Evolutionary conservation across 2,329 filamentous ascomycete genomes (phyloP).

Genomic region (Sclerotinia sclerotiorum): DNA sequence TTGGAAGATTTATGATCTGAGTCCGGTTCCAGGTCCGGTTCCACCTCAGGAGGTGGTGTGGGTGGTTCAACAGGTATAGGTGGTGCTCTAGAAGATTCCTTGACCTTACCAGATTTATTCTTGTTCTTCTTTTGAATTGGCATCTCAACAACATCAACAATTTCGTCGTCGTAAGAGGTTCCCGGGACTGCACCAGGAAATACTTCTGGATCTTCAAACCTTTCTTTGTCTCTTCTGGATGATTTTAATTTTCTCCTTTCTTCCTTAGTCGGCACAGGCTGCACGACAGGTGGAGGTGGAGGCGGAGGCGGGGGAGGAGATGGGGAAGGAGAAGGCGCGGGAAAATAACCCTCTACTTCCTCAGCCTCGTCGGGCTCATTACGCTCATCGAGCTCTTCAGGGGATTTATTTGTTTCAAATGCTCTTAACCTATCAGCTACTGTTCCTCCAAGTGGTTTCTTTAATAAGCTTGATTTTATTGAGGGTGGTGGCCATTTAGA

Average conservation of each 20-base stretch:
- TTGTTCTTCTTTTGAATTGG: constrained; percentile 46
- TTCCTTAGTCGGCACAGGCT: constrained; percentile 26
- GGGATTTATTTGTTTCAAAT: constrained; percentile 51
- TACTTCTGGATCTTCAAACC: constrained; percentile 2
- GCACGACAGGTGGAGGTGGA: constrained; percentile 39
- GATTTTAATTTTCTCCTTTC: constrained; percentile 17
- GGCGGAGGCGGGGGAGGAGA: constrained; percentile 44
- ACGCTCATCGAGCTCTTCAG: constrained; percentile 6
- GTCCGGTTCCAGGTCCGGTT: constrained; percentile 43
- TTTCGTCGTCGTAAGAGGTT: constrained; percentile 10
- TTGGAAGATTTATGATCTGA: constrained; percentile 60
- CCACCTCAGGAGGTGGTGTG: constrained; percentile 38
- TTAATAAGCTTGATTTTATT: constrained; percentile 44
- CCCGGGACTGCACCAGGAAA: constrained; percentile 16
- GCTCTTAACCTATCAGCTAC: constrained; percentile 58
- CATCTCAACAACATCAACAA: constrained; percentile 51
- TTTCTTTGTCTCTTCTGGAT: constrained; percentile 8
- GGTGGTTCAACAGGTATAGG: constrained; percentile 43
- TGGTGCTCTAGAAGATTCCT: constrained; percentile 34
- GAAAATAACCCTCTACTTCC: constrained; percentile 22
- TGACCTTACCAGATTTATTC: constrained; percentile 44
- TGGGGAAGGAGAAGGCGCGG: constrained; percentile 41
- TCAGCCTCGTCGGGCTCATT: constrained; percentile 26
- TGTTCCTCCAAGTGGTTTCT: constrained; percentile 52
- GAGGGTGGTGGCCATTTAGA: constrained; percentile 42